A percentile compares a stretch with the other conserved stretches of the same genome.
phyloP scores from a whole-genome alignment of 1,284 basidiomycete species.

The Naganishia cerealis region DNA sequence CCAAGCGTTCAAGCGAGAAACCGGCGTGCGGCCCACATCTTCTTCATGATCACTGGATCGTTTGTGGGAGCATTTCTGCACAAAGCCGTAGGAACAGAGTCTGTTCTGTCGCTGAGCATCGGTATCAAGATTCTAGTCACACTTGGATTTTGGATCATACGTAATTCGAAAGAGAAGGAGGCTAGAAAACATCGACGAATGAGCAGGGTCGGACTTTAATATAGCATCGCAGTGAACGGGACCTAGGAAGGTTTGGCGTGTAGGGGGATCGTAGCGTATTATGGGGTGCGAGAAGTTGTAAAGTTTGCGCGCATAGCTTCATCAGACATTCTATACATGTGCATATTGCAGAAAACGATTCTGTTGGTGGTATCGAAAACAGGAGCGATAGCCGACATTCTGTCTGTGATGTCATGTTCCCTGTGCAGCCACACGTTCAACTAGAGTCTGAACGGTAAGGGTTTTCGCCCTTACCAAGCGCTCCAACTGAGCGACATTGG shows the following conservation, averaged over 20 bases:
- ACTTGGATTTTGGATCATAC: slow-evolving; percentile 6
- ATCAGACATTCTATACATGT: no score
- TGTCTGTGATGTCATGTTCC: neutral
- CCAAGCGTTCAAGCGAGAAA: slow-evolving; percentile 39
- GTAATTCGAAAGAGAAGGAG: neutral
- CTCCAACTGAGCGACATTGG: slow-evolving; percentile 28
- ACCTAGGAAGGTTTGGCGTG: no score
- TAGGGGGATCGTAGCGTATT: no score
- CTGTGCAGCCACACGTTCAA: slow-evolving; percentile 29
- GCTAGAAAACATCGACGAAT: neutral
- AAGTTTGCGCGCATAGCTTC: no score
- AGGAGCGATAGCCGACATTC: no score
- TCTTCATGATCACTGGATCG: slow-evolving; percentile 46
- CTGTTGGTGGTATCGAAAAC: no score
- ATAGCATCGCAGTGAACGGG: neutral
- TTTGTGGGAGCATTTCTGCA: slow-evolving; percentile 48
- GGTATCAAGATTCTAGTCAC: slow-evolving; percentile 42
- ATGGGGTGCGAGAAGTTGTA: no score
- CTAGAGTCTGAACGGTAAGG: slow-evolving; percentile 28
- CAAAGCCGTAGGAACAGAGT: slow-evolving; percentile 43
- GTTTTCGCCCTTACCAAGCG: slow-evolving; percentile 30
- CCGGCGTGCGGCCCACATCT: slow-evolving; percentile 43
- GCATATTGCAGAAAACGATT: no score
- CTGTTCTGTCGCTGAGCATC: slow-evolving; percentile 44
- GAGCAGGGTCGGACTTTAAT: neutral